A percentile compares a stretch with the other conserved stretches of the same genome.
Evolutionary conservation across 441 rosid genomes (phyloP).

Genomic region (Adansonia gregorii): DNA sequence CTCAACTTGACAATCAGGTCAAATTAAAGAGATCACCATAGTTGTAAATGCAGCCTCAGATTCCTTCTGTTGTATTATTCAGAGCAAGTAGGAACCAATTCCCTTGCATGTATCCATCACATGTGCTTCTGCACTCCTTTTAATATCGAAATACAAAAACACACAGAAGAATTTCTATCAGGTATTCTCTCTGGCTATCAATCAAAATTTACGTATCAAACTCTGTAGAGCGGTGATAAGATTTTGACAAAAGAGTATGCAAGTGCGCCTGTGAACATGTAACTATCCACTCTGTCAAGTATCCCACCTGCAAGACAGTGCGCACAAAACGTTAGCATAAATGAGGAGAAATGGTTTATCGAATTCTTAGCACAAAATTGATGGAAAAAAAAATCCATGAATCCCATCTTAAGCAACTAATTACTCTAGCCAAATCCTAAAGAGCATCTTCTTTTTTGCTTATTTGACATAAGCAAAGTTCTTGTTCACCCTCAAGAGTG

Average conservation of each 20-base stretch:
- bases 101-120: not conserved
- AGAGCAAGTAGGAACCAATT: not conserved
- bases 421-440: conserved; percentile 2
- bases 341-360: not conserved
- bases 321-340: not conserved
- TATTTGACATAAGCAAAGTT: conserved; percentile 17
- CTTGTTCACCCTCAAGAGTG: not conserved
- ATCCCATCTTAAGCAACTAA: conserved; percentile 6
- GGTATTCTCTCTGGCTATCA: conserved; percentile 6
- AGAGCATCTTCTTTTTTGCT: not conserved
- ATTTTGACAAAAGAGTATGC: conserved; percentile 83
- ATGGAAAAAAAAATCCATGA: not conserved
- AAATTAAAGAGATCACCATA: not conserved
- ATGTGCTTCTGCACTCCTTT: not conserved
- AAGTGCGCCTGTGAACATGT: conserved; percentile 88
- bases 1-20: not conserved
- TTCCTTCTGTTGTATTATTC: conserved; percentile 20
- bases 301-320: conserved; percentile 66
- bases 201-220: conserved; percentile 39
- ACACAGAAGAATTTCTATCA: not conserved
- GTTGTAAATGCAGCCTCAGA: conserved; percentile 19
- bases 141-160: too few species aligned
- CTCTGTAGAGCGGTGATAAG: conserved; percentile 71
- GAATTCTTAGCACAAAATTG: too few species aligned
- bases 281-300: conserved; percentile 88